A percentile compares a stretch with the other conserved stretches of the same genome.
Evolutionary conservation across 2,329 filamentous ascomycete species (phyloP).

Genomic region (Xylariaceae sp.): DNA sequence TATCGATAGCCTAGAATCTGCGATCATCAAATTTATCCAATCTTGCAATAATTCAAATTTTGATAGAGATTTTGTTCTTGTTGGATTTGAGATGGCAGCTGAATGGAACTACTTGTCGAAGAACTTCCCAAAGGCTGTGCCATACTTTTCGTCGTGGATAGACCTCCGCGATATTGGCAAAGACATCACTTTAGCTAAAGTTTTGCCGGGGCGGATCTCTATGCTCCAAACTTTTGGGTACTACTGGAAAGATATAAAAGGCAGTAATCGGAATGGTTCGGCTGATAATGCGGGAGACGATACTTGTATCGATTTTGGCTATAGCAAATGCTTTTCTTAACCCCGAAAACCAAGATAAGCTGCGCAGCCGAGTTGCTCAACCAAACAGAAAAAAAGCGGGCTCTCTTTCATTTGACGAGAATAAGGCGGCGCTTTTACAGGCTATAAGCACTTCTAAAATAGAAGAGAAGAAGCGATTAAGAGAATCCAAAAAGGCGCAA

Average conservation of each 20-base stretch:
- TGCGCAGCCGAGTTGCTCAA: no score
- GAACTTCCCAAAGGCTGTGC: constrained; percentile 3
- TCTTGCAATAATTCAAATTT: constrained; percentile 6
- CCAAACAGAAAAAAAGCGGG: constrained; percentile 5
- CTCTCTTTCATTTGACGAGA: no score
- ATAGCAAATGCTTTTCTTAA: no score
- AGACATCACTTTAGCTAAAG: constrained; percentile 11
- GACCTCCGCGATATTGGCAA: constrained; percentile 15
- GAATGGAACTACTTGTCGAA: constrained; percentile 10
- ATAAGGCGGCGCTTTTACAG: no score
- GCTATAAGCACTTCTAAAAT: no score
- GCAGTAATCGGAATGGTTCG: constrained; percentile 9
- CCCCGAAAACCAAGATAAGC: no score
- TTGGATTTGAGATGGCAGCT: constrained; percentile 13
- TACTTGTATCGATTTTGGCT: no score
- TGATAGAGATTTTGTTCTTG: constrained; percentile 6
- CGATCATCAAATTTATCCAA: constrained; percentile 14
- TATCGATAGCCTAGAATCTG: constrained; percentile 9
- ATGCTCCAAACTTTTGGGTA: constrained; percentile 11
- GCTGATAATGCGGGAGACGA: no score
- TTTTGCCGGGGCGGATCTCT: constrained; percentile 5
- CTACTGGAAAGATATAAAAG: constrained; percentile 14
- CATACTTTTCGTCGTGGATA: constrained; percentile 13
- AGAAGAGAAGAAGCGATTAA: no score
- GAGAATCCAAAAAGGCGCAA: no score